Percentiles rank a stretch among this genome's conserved stretches.
phyloP scores from a whole-genome alignment of 148 eudicot species.

The Linanthus parryae region DNA sequence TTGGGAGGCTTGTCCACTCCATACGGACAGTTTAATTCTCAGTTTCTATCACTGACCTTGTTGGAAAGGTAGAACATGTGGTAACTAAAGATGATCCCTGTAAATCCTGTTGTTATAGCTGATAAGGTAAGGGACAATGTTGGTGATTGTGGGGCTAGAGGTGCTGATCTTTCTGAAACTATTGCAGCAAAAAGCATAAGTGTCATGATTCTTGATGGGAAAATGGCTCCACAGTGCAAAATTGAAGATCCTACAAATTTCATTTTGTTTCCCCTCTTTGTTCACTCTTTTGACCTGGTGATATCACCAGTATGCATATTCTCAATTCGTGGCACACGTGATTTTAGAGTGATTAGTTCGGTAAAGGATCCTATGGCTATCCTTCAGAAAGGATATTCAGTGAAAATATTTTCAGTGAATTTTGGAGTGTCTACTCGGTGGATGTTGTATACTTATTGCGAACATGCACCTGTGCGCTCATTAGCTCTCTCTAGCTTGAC shows the following conservation, averaged over 20 bases:
- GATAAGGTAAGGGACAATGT: conserved; percentile 95
- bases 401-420: conserved; percentile 57
- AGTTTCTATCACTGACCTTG: no score
- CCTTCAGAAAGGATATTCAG: conserved; percentile 76
- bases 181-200: conserved; percentile 88
- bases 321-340: conserved; percentile 65
- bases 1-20: no score
- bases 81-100: conserved; percentile 94
- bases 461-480: conserved; percentile 77
- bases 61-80: conserved; percentile 90
- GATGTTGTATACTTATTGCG: conserved; percentile 82
- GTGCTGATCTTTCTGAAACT: conserved; percentile 89
- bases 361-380: conserved; percentile 73
- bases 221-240: no score
- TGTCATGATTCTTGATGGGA: no score
- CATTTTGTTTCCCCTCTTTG: conserved; percentile 81
- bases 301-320: conserved; percentile 77
- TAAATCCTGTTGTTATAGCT: conserved; percentile 92
- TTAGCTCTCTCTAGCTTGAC: conserved; percentile 75
- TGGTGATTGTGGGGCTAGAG: conserved; percentile 92
- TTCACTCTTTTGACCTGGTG: conserved; percentile 79
- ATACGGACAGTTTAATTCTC: no score
- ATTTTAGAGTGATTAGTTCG: conserved; percentile 34
- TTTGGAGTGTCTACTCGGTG: conserved; percentile 85
- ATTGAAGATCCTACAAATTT: no score